Base-by-base conservation (phyloP, 768 basidiomycete species). In the Pleurotus sapidus region DNA sequence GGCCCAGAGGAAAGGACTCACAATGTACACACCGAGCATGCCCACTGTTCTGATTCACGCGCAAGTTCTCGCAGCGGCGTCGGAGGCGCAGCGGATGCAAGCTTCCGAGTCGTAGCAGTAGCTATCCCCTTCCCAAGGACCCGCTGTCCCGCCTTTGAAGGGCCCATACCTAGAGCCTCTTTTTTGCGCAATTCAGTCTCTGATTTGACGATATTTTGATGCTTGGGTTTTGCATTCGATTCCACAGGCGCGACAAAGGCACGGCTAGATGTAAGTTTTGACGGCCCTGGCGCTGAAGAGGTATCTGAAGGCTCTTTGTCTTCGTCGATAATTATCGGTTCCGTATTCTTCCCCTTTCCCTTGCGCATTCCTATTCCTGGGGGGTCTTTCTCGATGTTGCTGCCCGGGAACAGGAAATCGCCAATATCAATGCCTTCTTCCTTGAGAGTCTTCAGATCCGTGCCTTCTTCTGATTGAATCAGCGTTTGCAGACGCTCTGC, bases 21-120 rank as follows among this genome's bases (percentile, higher is more conserved):
- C 88, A 89, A 66, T 5, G 88, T 90, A 58, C 88, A 90, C 18
- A 83, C 71, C 11, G 70, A 61, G 63, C 88, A 90, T 42, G 65
- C 65, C 88, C 88, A 89, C 15, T 61, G 56, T 18, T 51, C 55
- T 17, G 30, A 11, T 34, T 34, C 30, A 11, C 30, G 11, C 8
- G 30, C 30, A 30, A 7, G 8, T 30, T 2, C 30, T 8, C 30
- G 30, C 9, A 11, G 9, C 11, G 30, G 30, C 9, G 8, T 34
- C 1, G 30, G 11, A 34, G 30, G 2, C 8, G 30, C 30, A 34
- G 9, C 30, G 8, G 30, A 34, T 3, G 9, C 30, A 3, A 34
- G 30, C 2, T 11, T 34, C 30, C 30, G 9, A 4, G 30, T 34
- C 11, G 30, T 34, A 34, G 9, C 30, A 11, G 11, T 34, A 34